Conservation (phyloP, 2,329 filamentous ascomycete genomes). For the Claviceps digitariae region DNA sequence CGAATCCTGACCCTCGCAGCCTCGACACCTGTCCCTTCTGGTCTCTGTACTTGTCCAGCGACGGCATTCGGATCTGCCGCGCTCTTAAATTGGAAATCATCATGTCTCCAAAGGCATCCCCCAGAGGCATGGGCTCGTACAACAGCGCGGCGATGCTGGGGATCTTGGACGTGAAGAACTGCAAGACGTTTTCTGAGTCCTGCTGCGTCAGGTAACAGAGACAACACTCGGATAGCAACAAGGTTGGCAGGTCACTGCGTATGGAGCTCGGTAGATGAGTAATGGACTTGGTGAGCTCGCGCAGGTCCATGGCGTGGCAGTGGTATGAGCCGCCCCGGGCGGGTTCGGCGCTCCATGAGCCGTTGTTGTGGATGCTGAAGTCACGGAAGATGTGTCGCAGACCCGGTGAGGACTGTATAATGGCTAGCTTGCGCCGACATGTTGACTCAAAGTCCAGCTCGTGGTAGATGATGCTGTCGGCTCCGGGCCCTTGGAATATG, state of each 20-base stretch:
- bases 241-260: conserved; percentile 53
- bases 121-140: conserved; percentile 78
- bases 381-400: conserved; percentile 27
- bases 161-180: conserved; percentile 46
- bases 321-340: conserved; percentile 30
- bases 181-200: conserved; percentile 50
- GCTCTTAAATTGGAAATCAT: conserved; percentile 85
- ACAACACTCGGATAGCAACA: conserved; percentile 90
- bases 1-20: conserved; percentile 53
- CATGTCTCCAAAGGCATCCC: conserved; percentile 77
- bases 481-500: conserved; percentile 37
- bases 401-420: conserved; percentile 31
- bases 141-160: conserved; percentile 47
- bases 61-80: conserved; percentile 73
- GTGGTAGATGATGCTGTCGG: conserved; percentile 55
- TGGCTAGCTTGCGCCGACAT: conserved; percentile 49
- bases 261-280: conserved; percentile 13
- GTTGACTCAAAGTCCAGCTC: conserved; percentile 81
- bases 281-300: conserved; percentile 30
- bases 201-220: conserved; percentile 68
- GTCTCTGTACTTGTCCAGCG: conserved; percentile 58
- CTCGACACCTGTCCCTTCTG: conserved; percentile 55
- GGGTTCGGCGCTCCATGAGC: conserved; percentile 30
- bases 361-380: conserved; percentile 15
- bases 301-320: conserved; percentile 57